A percentile compares a stretch with the other conserved stretches of the same genome.
phyloP scores from a whole-genome alignment of 345 rosid genomes.

The Moricandia arvensis region DNA sequence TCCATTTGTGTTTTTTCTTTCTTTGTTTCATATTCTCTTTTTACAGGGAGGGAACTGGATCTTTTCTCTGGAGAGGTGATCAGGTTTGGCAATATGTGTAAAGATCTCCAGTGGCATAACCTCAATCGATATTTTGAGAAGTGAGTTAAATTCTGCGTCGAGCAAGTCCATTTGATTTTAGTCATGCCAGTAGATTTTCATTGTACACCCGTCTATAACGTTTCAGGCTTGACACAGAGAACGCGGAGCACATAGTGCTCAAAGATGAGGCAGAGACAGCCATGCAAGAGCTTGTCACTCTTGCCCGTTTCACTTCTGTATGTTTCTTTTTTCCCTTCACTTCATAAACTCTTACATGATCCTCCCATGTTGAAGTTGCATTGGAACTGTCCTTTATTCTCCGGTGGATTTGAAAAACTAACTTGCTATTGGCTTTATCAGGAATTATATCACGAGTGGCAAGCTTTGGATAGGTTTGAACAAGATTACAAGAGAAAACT shows the following conservation, averaged over 20 bases:
- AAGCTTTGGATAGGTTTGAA: conserved; percentile 67
- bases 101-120: conserved; percentile 89
- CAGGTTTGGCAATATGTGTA: conserved; percentile 84
- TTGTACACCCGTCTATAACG: conserved; percentile 31
- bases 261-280: conserved; percentile 61
- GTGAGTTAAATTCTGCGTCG: conserved; percentile 39
- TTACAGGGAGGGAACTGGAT: conserved; percentile 79
- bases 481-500: conserved; percentile 53
- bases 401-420: not conserved
- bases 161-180: not conserved
- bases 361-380: conserved; percentile 10
- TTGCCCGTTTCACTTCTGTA: conserved; percentile 84
- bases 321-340: conserved; percentile 33
- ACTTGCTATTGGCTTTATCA: conserved; percentile 30
- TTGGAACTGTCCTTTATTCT: not conserved
- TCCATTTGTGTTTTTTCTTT: conserved; percentile 5
- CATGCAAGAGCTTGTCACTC: conserved; percentile 65
- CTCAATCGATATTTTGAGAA: conserved; percentile 66
- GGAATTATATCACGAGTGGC: conserved; percentile 74
- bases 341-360: not conserved
- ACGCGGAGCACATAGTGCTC: conserved; percentile 37
- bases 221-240: conserved; percentile 64
- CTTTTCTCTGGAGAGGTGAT: conserved; percentile 71
- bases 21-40: not conserved
- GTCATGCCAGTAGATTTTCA: conserved; percentile 33